Percentiles rank a stretch among this genome's conserved stretches.
phyloP scores from a whole-genome alignment of 176 grass and related monocot species.

The Ensete ventricosum region DNA sequence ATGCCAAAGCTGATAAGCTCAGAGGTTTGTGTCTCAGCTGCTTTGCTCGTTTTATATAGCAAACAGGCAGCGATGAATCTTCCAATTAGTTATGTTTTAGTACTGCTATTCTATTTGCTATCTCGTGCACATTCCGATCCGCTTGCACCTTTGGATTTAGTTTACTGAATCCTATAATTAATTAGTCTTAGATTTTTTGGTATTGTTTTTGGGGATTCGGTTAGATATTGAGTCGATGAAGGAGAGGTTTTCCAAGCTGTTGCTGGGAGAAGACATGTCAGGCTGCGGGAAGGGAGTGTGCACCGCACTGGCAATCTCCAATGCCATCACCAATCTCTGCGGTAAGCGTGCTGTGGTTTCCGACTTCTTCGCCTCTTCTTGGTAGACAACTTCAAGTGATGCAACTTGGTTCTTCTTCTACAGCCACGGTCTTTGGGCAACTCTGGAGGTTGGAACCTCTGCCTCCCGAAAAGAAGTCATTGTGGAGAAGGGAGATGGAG shows the following conservation, averaged over 20 bases:
- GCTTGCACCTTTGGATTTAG: constrained; percentile 1
- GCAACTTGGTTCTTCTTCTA: not conserved
- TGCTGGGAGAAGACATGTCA: constrained; percentile 99
- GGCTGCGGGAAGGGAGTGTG: constrained; percentile 93
- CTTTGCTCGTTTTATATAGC: no score
- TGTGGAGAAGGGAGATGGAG: constrained; percentile 92
- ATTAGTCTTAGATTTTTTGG: not conserved
- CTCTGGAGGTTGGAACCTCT: constrained; percentile 89
- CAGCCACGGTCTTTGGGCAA: constrained; percentile 93
- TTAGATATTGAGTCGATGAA: constrained; percentile 89
- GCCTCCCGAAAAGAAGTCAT: constrained; percentile 66
- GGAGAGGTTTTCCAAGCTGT: constrained; percentile 90
- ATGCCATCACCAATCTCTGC: constrained; percentile 94
- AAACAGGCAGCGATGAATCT: no score
- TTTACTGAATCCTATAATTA: not conserved
- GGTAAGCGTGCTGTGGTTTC: constrained; percentile 27
- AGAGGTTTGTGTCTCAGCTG: not conserved
- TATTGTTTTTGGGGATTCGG: not conserved
- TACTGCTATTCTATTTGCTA: no score
- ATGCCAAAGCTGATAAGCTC: not conserved
- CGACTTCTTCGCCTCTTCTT: no score
- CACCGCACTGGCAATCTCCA: constrained; percentile 78
- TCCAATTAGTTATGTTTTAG: no score
- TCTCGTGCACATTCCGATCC: not conserved
- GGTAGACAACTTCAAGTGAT: no score